These are phyloP conservation scores for Penicillium sp. DNA, from an alignment of 2,329 filamentous ascomycete genomes.

Conservation along the genomic window DNA sequence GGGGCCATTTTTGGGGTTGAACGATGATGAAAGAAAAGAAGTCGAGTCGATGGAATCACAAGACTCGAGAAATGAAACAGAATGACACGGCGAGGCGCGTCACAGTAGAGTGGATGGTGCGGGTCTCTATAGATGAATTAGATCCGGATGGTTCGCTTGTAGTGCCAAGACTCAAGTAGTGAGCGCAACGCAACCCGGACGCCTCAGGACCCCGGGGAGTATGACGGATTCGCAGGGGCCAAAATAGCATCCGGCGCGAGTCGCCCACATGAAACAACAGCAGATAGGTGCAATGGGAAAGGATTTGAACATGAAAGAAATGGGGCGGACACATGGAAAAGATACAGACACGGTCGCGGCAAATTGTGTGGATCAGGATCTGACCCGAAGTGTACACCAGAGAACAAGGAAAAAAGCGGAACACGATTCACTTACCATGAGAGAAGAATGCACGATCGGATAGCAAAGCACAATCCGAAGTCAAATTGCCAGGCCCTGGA, in stretches of 20 bases:
- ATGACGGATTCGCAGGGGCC: conserved; percentile 9
- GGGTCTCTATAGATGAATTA: conserved; percentile 28
- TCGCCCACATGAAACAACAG: too few relatives aligned
- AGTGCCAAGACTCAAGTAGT: conserved; percentile 31
- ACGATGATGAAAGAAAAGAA: conserved; percentile 1
- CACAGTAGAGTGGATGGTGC: too few relatives aligned
- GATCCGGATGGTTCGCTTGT: conserved; percentile 29
- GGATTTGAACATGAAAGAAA: conserved; percentile 3
- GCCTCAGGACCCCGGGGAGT: conserved; percentile 7
- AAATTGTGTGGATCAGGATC: conserved; percentile 26
- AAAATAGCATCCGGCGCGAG: too few relatives aligned
- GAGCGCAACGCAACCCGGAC: conserved; percentile 13
- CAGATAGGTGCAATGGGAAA: conserved; percentile 3
- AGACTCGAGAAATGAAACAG: conserved; percentile 6
- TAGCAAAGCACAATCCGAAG: neutral
- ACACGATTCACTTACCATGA: conserved; percentile 12
- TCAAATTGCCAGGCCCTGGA: conserved; percentile 2
- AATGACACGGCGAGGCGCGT: conserved; percentile 2
- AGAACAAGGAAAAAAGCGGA: conserved; percentile 7
- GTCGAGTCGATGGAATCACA: neutral
- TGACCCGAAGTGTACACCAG: conserved; percentile 20
- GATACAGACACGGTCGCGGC: conserved; percentile 23
- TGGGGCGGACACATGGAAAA: conserved; percentile 5
- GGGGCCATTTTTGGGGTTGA: conserved; percentile 29
- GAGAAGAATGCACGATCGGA: neutral